A percentile compares a stretch with the other conserved stretches of the same genome.
These are phyloP conservation scores for Acanthamoeba sp. DNA, from an alignment of 208 protist genomes.

Conservation along the genomic window DNA sequence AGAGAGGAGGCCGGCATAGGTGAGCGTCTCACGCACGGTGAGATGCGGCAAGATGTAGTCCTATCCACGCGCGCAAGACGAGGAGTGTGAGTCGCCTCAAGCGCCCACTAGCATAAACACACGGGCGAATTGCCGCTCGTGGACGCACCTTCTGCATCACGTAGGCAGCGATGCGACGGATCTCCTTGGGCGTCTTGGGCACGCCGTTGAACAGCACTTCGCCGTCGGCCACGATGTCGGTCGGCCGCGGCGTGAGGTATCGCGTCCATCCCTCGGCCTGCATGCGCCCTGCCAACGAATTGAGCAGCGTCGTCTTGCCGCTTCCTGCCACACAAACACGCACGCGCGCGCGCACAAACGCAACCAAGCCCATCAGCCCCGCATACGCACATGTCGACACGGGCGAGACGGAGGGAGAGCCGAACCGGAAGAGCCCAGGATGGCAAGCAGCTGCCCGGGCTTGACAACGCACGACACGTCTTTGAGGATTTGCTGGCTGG, in stretches of 20 bases:
- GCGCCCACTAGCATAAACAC: background rate
- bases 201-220: conserved; percentile 34
- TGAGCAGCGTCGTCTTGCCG: conserved; percentile 58
- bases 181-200: background rate
- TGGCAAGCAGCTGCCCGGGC: conserved; percentile 77
- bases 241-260: conserved; percentile 22
- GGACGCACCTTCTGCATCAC: conserved; percentile 77
- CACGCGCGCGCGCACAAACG: background rate
- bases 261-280: background rate
- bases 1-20: background rate
- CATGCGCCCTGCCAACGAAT: conserved; percentile 29
- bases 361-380: no score
- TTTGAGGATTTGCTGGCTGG: conserved; percentile 18
- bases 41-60: conserved; percentile 67
- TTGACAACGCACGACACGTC: conserved; percentile 59
- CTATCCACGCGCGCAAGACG: background rate
- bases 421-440: conserved; percentile 75
- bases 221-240: background rate
- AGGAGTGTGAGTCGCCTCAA: background rate
- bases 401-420: no score
- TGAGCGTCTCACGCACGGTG: conserved; percentile 80
- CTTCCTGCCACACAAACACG: background rate
- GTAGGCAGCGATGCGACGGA: conserved; percentile 64
- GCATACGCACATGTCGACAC: no score
- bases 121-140: no score